phyloP scores from a whole-genome alignment of 2,329 filamentous ascomycete genomes.

The Nannizzia gypsea region DNA sequence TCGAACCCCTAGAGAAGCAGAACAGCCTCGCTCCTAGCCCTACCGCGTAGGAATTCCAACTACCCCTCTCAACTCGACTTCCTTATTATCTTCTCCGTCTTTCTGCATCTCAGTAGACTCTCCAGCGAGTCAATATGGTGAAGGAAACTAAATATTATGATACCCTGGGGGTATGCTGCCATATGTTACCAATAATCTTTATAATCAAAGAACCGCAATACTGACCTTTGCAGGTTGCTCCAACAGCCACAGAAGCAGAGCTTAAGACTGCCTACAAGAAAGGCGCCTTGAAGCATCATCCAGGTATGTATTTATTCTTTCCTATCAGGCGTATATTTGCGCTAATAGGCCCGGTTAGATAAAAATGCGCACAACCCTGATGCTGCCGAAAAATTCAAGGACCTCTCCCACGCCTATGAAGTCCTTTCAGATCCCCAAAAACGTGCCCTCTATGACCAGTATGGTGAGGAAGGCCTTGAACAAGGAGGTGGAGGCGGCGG shows the following conservation, averaged over 20 bases:
- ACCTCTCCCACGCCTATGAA: slow-evolving; percentile 91
- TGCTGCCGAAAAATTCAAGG: slow-evolving; percentile 97
- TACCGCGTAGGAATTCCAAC: not conserved
- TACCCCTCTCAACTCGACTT: not conserved
- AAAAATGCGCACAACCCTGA: slow-evolving; percentile 93
- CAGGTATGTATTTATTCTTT: slow-evolving; percentile 52
- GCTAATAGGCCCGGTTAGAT: slow-evolving; percentile 44
- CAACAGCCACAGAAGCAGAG: slow-evolving; percentile 69
- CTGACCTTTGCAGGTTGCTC: slow-evolving; percentile 50
- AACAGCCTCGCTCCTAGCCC: not conserved
- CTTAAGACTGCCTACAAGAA: slow-evolving; percentile 94
- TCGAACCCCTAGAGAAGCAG: not conserved
- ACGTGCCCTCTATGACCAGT: slow-evolving; percentile 86
- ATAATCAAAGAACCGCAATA: not conserved
- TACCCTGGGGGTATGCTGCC: slow-evolving; percentile 32
- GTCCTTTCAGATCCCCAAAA: slow-evolving; percentile 85
- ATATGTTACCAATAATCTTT: not conserved
- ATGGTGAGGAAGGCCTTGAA: slow-evolving; percentile 92
- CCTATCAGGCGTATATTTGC: not conserved
- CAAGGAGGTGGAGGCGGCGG: slow-evolving; percentile 66
- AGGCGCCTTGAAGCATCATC: slow-evolving; percentile 76
- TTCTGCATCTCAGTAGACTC: slow-evolving; percentile 15
- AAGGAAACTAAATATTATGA: slow-evolving; percentile 42
- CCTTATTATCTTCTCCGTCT: slow-evolving; percentile 8
- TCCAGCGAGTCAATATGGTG: slow-evolving; percentile 33